Base-by-base conservation (phyloP, 2,329 filamentous ascomycete genomes). In the Trichoderma atrobrunneum region DNA sequence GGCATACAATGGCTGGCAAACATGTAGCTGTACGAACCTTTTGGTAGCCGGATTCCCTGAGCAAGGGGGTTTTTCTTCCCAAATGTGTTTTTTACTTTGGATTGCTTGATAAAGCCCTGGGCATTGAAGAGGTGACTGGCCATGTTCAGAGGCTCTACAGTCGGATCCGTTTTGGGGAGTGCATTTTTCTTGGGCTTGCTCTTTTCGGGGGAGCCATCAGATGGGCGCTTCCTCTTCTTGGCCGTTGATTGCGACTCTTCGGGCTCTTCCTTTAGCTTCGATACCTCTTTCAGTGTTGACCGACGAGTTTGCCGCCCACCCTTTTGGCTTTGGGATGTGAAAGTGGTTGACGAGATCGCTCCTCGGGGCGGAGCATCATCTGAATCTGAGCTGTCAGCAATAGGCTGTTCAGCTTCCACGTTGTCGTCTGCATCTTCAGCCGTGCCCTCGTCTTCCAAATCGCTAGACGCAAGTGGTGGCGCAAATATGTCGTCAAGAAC, bases 341-440 rank as follows among this genome's bases (percentile, higher is more conserved):
- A 85, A 14, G 36, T 72, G n/a, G 80, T 82, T 10, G 73, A 74
- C 48, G 74, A 78, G 30, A 85, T 84, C 66, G 78, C 73, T 18
- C 76, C 80, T 5, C 75, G 74, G n/a, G 72, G 71, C 36, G 71
- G 74, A 30, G 70, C 71, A 26, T 80, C 70, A 26, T 80, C 76
- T 36, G 80, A 76, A 26, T 76, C 77, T 3, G 79, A 80, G 63
- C 77, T 75, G 30, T 76, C 74, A 11, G 73, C 76, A 10, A 54
- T 18, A 21, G 69, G 60, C 12, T 72, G 43, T 28, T 10, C 11
- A 24, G 56, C 12, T 65, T 57, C 43, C 21, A 28, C 24, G 16
- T 36, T 18, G 5, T 11, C 34, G 14, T 73, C 72, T 18, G 67
- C 67, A 8, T 76, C 73, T 16, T 74, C 76, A 54, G 80, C 79